These are phyloP conservation scores for Colletotrichum tabaci DNA, from an alignment of 2,329 filamentous ascomycete genomes.

Conservation along the genomic window DNA sequence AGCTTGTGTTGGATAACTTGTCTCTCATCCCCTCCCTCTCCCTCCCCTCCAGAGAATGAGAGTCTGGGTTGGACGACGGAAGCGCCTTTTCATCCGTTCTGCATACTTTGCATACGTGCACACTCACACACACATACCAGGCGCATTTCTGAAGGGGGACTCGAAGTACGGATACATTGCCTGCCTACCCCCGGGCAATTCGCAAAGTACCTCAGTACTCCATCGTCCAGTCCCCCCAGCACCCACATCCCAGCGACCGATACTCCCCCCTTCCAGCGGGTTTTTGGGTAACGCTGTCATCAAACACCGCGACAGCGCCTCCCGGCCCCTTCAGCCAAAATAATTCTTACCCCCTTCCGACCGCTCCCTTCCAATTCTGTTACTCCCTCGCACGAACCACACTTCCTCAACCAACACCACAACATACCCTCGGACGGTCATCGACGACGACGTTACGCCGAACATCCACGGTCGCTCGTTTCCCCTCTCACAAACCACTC, in stretches of 20 bases:
- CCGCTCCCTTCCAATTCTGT: slow-evolving; percentile 41
- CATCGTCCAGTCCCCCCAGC: not conserved
- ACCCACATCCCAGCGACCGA: slow-evolving; percentile 5
- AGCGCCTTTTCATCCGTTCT: slow-evolving; percentile 26
- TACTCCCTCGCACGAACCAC: slow-evolving; percentile 42
- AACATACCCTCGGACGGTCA: slow-evolving; percentile 37
- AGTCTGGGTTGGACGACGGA: not conserved
- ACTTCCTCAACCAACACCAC: slow-evolving; percentile 35
- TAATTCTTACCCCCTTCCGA: slow-evolving; percentile 43
- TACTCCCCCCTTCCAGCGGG: slow-evolving; percentile 34
- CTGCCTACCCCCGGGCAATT: not conserved
- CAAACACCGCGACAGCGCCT: slow-evolving; percentile 42
- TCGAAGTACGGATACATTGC: slow-evolving; percentile 16
- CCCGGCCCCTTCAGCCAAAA: slow-evolving; percentile 42
- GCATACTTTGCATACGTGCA: not conserved
- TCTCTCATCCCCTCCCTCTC: slow-evolving; percentile 11
- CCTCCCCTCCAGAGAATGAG: not conserved
- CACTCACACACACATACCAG: not conserved
- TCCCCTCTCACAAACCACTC: slow-evolving; percentile 11
- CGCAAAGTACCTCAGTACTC: not conserved
- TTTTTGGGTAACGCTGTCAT: slow-evolving; percentile 43
- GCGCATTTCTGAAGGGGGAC: slow-evolving; percentile 12
- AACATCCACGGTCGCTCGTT: slow-evolving; percentile 39
- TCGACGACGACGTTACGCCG: slow-evolving; percentile 38
- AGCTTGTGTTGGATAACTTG: slow-evolving; percentile 30